Base-by-base conservation (phyloP, 1,284 basidiomycete genomes). In the Marasmius tenuissimus region DNA sequence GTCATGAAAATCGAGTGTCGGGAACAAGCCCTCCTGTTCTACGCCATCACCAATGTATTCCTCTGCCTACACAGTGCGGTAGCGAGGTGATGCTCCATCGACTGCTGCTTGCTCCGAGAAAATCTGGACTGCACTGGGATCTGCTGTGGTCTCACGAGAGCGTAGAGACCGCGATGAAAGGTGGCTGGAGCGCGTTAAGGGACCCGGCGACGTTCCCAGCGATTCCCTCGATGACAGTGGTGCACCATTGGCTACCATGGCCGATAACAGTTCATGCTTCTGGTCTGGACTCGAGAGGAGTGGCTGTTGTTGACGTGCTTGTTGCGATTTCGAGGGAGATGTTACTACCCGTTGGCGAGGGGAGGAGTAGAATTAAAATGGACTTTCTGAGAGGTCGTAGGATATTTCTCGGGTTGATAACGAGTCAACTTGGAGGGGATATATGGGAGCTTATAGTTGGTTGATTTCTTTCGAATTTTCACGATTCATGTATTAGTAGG, bases 201-300 rank as follows among this genome's bases (percentile, higher is more conserved):
- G 54, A 45, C 18, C 48, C 55, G 33, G 62, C 58, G 10, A 63
- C 49, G 33, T 38, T 47, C 27, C 62, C 62, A 40, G 45, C 54
- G 34, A 37, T 63, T 52, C 62, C 58, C n/a, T 60, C 62, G 22
- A 48, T 60, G 62, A 58, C 55, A 4, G 50, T 63, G n/a, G 50
- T 57, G 5, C 62, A 63, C 42, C 59, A 49, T 1, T 39, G 34
- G 55, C 40, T 63, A 34, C 62, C 62, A 20, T 58, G 62, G 62
- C 37, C 39, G 5, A 60, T 63, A 10, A 63, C 59, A 12, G 62
- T 63, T 16, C 59, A 63, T 39, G 42, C 18, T 1, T 60, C 56
- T 0, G 45, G 45, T 14, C 16, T 47, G 45, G 40, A 52, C 12
- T 22, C 34, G 14, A 52, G 16, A 18, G 54, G 56, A 34, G 62